These are phyloP conservation scores for Chenopodium berlandieri DNA, from an alignment of 148 eudicot genomes.

Conservation along the genomic window DNA sequence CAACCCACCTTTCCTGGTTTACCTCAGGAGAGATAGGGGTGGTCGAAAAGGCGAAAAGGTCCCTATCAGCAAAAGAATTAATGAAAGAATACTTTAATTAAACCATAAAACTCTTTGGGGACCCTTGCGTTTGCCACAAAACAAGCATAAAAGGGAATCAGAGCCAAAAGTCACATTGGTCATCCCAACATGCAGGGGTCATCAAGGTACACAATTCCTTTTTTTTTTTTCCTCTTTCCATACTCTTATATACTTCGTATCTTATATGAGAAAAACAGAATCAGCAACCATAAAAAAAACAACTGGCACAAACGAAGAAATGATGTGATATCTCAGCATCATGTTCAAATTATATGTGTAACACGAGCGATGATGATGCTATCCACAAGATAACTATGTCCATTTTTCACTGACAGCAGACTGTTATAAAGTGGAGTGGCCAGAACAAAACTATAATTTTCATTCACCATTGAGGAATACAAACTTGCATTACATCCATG, in stretches of 20 bases:
- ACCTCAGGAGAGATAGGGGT: not conserved
- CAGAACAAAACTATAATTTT: constrained; percentile 24
- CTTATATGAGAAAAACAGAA: constrained; percentile 7
- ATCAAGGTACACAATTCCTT: constrained; percentile 22
- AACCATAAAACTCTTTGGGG: constrained; percentile 29
- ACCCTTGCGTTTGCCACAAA: constrained; percentile 31
- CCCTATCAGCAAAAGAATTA: constrained; percentile 2
- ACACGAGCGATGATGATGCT: not conserved
- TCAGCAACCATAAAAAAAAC: constrained; percentile 13
- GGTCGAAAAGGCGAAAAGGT: not conserved
- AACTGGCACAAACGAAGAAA: constrained; percentile 5
- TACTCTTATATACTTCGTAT: not conserved
- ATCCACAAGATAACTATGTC: not conserved
- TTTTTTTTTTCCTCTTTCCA: constrained; percentile 14
- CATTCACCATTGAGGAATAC: constrained; percentile 25
- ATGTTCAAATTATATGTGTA: constrained; percentile 1
- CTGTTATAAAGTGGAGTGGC: not conserved
- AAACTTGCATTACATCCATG: constrained; percentile 27
- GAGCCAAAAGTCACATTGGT: constrained; percentile 14
- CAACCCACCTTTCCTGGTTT: not conserved
- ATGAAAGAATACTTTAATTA: not conserved
- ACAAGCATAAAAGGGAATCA: constrained; percentile 30
- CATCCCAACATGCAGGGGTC: constrained; percentile 31
- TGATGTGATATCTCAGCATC: not conserved
- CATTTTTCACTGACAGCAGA: not conserved